Evolutionary conservation across 345 rosid species (phyloP), one percentile per base, ranked within the genome.

Genomic region (Eucalyptus marginata): DNA sequence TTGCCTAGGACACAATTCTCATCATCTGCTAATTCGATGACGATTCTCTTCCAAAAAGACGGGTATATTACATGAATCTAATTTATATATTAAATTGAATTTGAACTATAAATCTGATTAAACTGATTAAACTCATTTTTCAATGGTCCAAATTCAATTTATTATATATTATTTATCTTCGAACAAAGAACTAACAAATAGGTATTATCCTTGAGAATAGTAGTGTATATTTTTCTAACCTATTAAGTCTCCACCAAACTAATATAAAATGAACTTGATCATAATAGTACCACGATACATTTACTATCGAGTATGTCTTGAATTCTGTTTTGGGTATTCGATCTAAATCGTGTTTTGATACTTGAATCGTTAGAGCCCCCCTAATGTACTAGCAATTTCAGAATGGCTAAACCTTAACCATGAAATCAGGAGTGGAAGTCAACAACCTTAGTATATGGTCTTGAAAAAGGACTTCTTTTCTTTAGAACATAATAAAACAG

Each of bases 1-100:
- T 92, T 79, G 97, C 98, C 95, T 95, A 46, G 18, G 52, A 25
- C 27, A 71, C 49, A 79, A 18, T 88, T n/a, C n/a, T 76, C 27
- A 76, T 11, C 47, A 18, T 76, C 20, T 7, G 2, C 44, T 36
- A 76, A 22, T 3, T 24, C 1, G 83, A 36, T 76, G 83, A 12
- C 13, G 43, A 36, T 36, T 11, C 46, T 36, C 83, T 76, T 76
- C 13, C 0, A 5, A 76, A 36, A 40, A 76, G 8, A 71, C 10
- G 0, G 47, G 27, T 36, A 22, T 76, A 22, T 76, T 76, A 27
- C 25, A 36, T 76, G 5, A 64, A 64, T 64, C 40, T 14, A 9
- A 3, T 64, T n/a, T 15, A 64, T 62, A 29, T 7, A n/a, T 20
- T 64, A 64, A 64, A n/a, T n/a, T 64, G 76, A 64, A n/a, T 15